Conservation (phyloP, 805 yeast genomes). For the Kurtzmaniella cleridarum region DNA sequence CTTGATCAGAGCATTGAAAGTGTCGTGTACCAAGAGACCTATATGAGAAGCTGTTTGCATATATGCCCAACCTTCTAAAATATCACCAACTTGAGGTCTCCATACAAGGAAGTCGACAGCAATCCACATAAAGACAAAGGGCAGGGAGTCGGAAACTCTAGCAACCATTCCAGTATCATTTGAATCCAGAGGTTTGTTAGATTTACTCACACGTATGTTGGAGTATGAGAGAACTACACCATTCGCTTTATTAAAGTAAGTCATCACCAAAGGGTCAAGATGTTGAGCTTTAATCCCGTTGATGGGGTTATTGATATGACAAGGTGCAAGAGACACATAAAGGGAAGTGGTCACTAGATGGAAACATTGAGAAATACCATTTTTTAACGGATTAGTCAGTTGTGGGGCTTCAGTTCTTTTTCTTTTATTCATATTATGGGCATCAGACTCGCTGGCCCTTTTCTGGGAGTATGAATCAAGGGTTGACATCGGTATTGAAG, state of each 20-base stretch:
- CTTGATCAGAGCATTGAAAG: slow-evolving; percentile 90
- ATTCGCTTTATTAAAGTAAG: slow-evolving; percentile 60
- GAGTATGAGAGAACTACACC: slow-evolving; percentile 85
- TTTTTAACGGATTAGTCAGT: slow-evolving; percentile 27
- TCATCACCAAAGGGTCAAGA: slow-evolving; percentile 84
- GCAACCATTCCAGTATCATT: slow-evolving; percentile 46
- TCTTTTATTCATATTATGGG: no score
- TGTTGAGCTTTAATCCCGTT: slow-evolving; percentile 85
- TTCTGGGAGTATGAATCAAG: background rate
- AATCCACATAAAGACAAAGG: slow-evolving; percentile 87
- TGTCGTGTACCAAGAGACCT: slow-evolving; percentile 85
- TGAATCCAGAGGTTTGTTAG: slow-evolving; percentile 32
- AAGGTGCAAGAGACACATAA: slow-evolving; percentile 87
- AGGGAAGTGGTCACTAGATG: slow-evolving; percentile 53
- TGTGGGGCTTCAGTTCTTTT: no score
- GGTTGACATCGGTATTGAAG: no score
- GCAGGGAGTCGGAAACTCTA: slow-evolving; percentile 69
- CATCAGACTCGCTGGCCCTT: background rate
- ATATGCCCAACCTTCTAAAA: slow-evolving; percentile 79
- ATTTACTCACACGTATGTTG: slow-evolving; percentile 51
- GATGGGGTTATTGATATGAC: slow-evolving; percentile 59
- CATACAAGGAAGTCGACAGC: slow-evolving; percentile 78
- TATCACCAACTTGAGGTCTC: slow-evolving; percentile 87
- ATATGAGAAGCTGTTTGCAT: slow-evolving; percentile 94
- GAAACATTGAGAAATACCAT: slow-evolving; percentile 66